Evolutionary conservation across 345 rosid species (phyloP).

Genomic region (Gossypium stocksii): DNA sequence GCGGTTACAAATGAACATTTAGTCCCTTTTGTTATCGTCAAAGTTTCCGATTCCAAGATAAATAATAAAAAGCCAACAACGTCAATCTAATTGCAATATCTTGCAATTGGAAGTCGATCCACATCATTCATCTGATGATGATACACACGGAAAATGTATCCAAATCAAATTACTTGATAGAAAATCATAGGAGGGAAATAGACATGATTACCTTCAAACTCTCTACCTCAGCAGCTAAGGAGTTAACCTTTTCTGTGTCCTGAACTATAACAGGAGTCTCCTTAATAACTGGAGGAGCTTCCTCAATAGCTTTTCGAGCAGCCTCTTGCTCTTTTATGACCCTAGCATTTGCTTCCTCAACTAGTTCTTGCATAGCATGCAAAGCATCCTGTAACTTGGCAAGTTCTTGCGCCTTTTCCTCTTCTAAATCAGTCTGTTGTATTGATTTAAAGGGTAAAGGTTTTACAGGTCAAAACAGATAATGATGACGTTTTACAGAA

Average conservation of each 20-base stretch:
- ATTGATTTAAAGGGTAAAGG: slow-evolving; percentile 12
- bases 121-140: background rate
- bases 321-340: slow-evolving; percentile 79
- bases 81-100: background rate
- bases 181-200: background rate
- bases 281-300: slow-evolving; percentile 89
- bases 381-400: slow-evolving; percentile 80
- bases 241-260: slow-evolving; percentile 78
- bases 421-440: slow-evolving; percentile 82
- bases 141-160: background rate
- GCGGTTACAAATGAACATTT: slow-evolving; percentile 10
- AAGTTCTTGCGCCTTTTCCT: slow-evolving; percentile 87
- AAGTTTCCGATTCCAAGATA: background rate
- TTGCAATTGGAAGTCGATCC: background rate
- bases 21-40: background rate
- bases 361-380: slow-evolving; percentile 69
- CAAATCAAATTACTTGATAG: background rate
- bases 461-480: background rate
- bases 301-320: slow-evolving; percentile 91
- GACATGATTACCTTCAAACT: slow-evolving; percentile 60
- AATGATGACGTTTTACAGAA: background rate
- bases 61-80: background rate
- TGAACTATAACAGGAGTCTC: slow-evolving; percentile 96
- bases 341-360: slow-evolving; percentile 82
- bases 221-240: slow-evolving; percentile 67